Base-by-base conservation (phyloP, 2,329 filamentous ascomycete species). In the Chaetothyriales sp. region DNA sequence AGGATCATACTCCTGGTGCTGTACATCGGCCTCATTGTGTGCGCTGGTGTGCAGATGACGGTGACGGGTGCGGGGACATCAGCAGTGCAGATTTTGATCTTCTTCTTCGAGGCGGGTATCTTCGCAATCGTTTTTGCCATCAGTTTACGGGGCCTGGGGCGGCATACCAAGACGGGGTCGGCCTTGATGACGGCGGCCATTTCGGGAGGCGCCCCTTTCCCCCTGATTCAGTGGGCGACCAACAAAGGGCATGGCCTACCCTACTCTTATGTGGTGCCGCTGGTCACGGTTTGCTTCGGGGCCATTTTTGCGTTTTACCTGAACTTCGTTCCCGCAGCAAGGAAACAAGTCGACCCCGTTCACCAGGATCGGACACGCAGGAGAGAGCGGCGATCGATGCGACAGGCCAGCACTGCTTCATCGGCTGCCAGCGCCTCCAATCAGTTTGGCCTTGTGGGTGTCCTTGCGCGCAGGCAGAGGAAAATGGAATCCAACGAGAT, bases 111-210 rank as follows among this genome's bases (percentile, higher is more conserved):
- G 65, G 78, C 77, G 8, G 78, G 79, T 3, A 67, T 77, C 2
- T 82, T 81, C 64, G 71, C 74, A 43, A 73, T 78, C 47, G 76
- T 80, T 51, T 82, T 76, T 57, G 77, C 76, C 10, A 76, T 78
- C 55, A 68, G 70, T 2, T 68, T 83, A 8, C 76, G 78, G 19
- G 79, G 79, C 7, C 70, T 79, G 57, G 78, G 77, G 5, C 68
- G 64, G 13, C 73, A 78, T 60, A 81, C 78, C 15, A 81, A 81
- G 59, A 70, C 75, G 29, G 79, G 74, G 5, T 70, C 73, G 5
- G 71, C 73, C 0, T 58, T 78, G 2, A 63, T 83, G 45, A 76
- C 77, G 0, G 70, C 73, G 8, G 73, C 75, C 4, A 74, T 80
- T 44, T 70, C 70, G 18, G 75, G 76, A 8, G 79, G 77, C 1